Conservation (phyloP, 371 early-diverging fungal species). For the Actinomortierella wolfii region DNA sequence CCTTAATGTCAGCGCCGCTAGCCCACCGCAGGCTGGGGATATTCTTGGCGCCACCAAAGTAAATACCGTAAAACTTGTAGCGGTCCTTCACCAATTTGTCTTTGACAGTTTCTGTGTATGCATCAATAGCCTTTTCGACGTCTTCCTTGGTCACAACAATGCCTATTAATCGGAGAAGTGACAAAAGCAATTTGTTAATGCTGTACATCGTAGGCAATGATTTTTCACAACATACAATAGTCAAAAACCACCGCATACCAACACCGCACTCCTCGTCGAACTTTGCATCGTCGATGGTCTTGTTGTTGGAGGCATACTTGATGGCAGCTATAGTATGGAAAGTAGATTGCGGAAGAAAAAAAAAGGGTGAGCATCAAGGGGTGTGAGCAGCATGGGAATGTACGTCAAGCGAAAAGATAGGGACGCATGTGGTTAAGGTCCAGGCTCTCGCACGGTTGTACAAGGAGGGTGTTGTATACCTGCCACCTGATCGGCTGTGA, state of each 20-base stretch:
- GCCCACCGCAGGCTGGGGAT: conserved; percentile 87
- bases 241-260: too few relatives aligned
- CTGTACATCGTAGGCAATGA: too few relatives aligned
- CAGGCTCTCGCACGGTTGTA: too few relatives aligned
- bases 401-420: too few relatives aligned
- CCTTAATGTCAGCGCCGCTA: conserved; percentile 83
- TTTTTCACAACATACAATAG: too few relatives aligned
- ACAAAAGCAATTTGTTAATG: conserved; percentile 3
- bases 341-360: not conserved
- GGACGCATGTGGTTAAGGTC: too few relatives aligned
- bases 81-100: conserved; percentile 80
- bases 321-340: conserved; percentile 75
- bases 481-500: conserved; percentile 86
- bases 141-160: conserved; percentile 78
- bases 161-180: conserved; percentile 53
- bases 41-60: conserved; percentile 76
- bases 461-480: too few relatives aligned
- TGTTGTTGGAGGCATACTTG: conserved; percentile 74
- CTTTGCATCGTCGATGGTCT: conserved; percentile 60
- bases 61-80: conserved; percentile 77
- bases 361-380: not conserved
- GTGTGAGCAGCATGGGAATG: too few relatives aligned
- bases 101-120: conserved; percentile 67
- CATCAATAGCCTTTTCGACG: conserved; percentile 57
- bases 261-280: conserved; percentile 91